These are phyloP conservation scores for Xylaria sp. DNA, from an alignment of 2,329 filamentous ascomycete genomes.

Conservation along the genomic window DNA sequence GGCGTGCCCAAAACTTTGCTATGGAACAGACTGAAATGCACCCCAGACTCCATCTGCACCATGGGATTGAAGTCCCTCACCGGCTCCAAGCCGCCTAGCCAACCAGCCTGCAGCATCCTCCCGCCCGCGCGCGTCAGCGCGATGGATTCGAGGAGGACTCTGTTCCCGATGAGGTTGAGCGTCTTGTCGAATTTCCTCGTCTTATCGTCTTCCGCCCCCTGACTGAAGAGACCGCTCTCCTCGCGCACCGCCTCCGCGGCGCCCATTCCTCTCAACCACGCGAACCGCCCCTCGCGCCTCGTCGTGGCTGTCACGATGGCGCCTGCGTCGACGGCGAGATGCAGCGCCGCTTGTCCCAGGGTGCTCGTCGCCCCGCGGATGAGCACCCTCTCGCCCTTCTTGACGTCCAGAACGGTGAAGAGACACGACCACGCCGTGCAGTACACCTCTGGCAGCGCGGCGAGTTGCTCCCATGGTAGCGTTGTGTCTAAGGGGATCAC, in stretches of 20 bases:
- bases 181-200: conserved; percentile 52
- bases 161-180: conserved; percentile 55
- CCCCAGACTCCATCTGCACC: conserved; percentile 56
- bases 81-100: conserved; percentile 55
- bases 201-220: not conserved
- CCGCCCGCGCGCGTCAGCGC: conserved; percentile 51
- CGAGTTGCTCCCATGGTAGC: conserved; percentile 54
- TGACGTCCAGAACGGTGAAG: conserved; percentile 52
- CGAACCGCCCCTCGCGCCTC: conserved; percentile 46
- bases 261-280: conserved; percentile 25
- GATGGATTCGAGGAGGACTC: conserved; percentile 53
- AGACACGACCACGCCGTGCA: conserved; percentile 54
- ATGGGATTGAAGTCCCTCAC: conserved; percentile 56
- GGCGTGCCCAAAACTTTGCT: conserved; percentile 53
- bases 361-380: conserved; percentile 56
- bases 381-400: conserved; percentile 51
- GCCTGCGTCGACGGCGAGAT: conserved; percentile 47
- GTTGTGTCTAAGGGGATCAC: conserved; percentile 47
- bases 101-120: conserved; percentile 53
- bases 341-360: conserved; percentile 54
- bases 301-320: conserved; percentile 55
- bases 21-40: conserved; percentile 59
- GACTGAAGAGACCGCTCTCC: conserved; percentile 13
- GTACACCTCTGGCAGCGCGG: conserved; percentile 55
- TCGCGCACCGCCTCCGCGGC: conserved; percentile 31